These are phyloP conservation scores for Tetracentron sinense DNA, from an alignment of 164 flowering plant species.

Conservation along the genomic window DNA sequence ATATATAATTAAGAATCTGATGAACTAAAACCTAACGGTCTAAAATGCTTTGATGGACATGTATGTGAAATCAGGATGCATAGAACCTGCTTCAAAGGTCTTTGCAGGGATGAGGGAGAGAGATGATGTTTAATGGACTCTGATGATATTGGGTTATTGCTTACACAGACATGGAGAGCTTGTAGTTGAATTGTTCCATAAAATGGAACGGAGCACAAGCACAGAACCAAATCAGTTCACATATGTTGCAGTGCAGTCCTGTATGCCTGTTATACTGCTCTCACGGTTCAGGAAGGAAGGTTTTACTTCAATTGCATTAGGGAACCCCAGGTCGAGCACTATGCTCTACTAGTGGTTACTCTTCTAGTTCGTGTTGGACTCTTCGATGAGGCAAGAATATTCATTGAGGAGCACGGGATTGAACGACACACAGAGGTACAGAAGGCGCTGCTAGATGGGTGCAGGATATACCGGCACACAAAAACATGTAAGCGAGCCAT, in stretches of 20 bases:
- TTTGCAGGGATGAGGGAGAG: slow-evolving; percentile 38
- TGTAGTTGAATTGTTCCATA: slow-evolving; percentile 43
- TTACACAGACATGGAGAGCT: slow-evolving; percentile 60
- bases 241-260: slow-evolving; percentile 49
- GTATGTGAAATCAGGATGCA: slow-evolving; percentile 66
- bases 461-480: slow-evolving; percentile 40
- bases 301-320: slow-evolving; percentile 40
- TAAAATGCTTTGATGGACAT: slow-evolving; percentile 64
- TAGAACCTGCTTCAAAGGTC: slow-evolving; percentile 41
- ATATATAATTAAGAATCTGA: slow-evolving; percentile 37
- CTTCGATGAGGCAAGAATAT: slow-evolving; percentile 45
- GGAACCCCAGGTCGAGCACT: slow-evolving; percentile 41
- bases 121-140: slow-evolving; percentile 65
- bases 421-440: slow-evolving; percentile 37
- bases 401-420: slow-evolving; percentile 34
- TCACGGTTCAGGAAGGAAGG: slow-evolving; percentile 52
- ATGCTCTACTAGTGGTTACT: slow-evolving; percentile 42
- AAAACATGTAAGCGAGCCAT: slow-evolving; percentile 37
- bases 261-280: slow-evolving; percentile 51
- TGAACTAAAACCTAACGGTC: slow-evolving; percentile 31
- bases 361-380: slow-evolving; percentile 52
- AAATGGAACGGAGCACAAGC: slow-evolving; percentile 29
- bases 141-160: slow-evolving; percentile 62
- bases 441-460: slow-evolving; percentile 55
- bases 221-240: slow-evolving; percentile 32